Percentiles rank a stretch among this genome's conserved stretches.
Evolutionary conservation across 2,329 filamentous ascomycete genomes (phyloP).

Genomic region (Aureobasidium subglaciale): DNA sequence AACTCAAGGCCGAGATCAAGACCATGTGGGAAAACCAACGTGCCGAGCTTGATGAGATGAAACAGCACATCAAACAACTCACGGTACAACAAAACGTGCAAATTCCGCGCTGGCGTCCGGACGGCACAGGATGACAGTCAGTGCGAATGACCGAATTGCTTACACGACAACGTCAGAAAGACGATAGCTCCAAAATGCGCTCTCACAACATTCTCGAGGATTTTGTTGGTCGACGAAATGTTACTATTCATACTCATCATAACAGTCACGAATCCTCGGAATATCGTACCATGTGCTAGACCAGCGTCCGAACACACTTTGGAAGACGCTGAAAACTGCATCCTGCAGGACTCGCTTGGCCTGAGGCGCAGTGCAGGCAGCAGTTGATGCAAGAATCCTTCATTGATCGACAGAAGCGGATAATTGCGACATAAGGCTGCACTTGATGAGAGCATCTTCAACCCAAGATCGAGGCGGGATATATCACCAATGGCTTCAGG

Average conservation of each 20-base stretch:
- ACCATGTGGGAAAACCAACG: background rate
- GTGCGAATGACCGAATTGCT: background rate
- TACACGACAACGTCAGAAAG: background rate
- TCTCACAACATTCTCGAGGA: background rate
- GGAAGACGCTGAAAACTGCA: background rate
- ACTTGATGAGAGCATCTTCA: background rate
- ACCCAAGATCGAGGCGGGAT: too few species aligned
- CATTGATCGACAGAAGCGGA: background rate
- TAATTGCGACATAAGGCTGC: background rate
- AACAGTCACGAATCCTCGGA: background rate
- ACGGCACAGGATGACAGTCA: background rate
- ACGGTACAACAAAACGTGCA: background rate
- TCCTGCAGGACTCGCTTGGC: background rate
- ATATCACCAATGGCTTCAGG: background rate
- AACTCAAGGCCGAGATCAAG: conserved; percentile 27
- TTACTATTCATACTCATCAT: background rate
- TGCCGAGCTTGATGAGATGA: background rate
- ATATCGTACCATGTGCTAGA: background rate
- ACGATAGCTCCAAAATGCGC: background rate
- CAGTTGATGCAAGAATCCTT: background rate
- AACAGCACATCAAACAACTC: conserved; percentile 2
- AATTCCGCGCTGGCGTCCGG: background rate
- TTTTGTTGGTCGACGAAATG: background rate
- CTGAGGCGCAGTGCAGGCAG: conserved; percentile 12
- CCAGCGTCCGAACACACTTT: background rate